Evolutionary conservation across 225 moss, liverwort and hornwort species (phyloP).

Genomic region (Lunularia cruciata): DNA sequence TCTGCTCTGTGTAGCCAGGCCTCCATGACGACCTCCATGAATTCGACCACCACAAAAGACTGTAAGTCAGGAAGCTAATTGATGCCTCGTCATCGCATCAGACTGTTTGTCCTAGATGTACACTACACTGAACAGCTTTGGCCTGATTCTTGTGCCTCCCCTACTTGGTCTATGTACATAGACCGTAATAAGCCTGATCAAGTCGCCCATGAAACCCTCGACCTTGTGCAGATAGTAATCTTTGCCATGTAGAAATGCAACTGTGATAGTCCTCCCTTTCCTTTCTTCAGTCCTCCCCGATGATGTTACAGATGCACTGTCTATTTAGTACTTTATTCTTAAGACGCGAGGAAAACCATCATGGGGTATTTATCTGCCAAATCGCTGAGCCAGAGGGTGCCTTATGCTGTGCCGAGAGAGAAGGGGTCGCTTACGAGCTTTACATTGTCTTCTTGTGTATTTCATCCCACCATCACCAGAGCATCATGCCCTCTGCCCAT

Average conservation of each 20-base stretch:
- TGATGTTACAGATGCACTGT: background rate
- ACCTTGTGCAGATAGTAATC: slow-evolving; percentile 10
- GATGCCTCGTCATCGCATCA: background rate
- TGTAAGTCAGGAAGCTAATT: slow-evolving; percentile 41
- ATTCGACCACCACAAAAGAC: slow-evolving; percentile 32
- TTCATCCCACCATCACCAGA: background rate
- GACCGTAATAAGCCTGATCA: slow-evolving; percentile 25
- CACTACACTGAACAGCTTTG: slow-evolving; percentile 24
- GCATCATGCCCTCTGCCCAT: background rate
- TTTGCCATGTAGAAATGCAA: background rate
- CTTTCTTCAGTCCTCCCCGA: background rate
- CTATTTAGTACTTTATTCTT: slow-evolving; percentile 4
- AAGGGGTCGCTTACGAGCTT: background rate
- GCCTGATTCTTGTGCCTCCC: slow-evolving; percentile 16
- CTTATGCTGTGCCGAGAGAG: background rate
- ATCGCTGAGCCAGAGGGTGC: background rate
- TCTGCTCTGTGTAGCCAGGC: slow-evolving; percentile 73
- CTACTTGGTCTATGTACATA: slow-evolving; percentile 19
- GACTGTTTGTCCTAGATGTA: slow-evolving; percentile 25
- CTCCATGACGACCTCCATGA: slow-evolving; percentile 38
- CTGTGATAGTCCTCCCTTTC: background rate
- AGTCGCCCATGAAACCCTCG: slow-evolving; percentile 9
- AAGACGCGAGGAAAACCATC: background rate
- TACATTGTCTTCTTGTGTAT: background rate
- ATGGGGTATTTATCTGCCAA: slow-evolving; percentile 7